Base-by-base conservation (phyloP, 2,329 filamentous ascomycete species). In the Domatiomyces globalis region DNA sequence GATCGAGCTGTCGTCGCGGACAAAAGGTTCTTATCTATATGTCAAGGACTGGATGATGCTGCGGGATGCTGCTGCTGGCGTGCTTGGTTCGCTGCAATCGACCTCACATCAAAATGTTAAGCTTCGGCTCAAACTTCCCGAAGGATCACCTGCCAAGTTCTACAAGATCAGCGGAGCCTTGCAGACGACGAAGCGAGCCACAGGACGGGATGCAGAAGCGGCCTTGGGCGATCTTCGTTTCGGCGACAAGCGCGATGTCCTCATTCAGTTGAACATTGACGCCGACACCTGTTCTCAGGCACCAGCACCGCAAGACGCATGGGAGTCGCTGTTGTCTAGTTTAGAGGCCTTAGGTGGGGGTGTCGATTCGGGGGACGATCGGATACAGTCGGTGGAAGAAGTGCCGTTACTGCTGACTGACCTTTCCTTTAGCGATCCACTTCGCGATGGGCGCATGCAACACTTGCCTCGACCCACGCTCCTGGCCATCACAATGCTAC, bases 1-100 rank as follows among this genome's bases (percentile, higher is more conserved):
- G 88, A 95, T 98, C 56, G 90, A 96, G 69, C 73, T 98, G 10
- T 96, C 92, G 0, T 92, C 86, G 5, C 79, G 88, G 54, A 98
- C 92, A 2, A 98, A 96, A 71, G 92, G 89, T 4, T 94, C 88
- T 1, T 98, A 96, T 64, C 94, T 88, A 1, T 98, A 96, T 63
- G 89, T 98, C 60, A 98, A 96, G 70, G 92, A 98, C 67, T 98
- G 92, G 92, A 96, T 96, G 90, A 98, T 96, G 90, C 77, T 98
- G 36, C 84, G 92, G 25, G 92, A 98, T 67, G 96, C 92, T 66
- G 77, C 95, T 45, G 92, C 89, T 20, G 92, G 92, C 44, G 96
- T 90, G 63, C 73, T 98, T 25, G 92, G 92, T 46, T 83, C 87
- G 12, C 78, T 96, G 65, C 92, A 98, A 67, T 88, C 87, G 1